Conservation (phyloP, 768 basidiomycete genomes). For the Tylopilus intermedius region DNA sequence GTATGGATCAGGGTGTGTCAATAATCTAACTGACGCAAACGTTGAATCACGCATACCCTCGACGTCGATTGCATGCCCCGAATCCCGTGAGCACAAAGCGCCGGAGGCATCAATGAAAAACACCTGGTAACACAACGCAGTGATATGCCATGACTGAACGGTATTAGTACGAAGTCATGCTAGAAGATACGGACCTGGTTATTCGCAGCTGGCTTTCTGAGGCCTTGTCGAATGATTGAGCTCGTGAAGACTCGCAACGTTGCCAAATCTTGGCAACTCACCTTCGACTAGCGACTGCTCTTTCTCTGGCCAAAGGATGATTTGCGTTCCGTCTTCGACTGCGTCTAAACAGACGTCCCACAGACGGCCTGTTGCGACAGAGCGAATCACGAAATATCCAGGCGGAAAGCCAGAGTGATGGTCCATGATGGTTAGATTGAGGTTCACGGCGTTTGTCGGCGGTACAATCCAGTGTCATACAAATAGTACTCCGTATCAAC, state of each 20-base stretch:
- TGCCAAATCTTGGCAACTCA: conserved; percentile 28
- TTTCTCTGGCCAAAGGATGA: conserved; percentile 67
- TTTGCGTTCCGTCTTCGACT: conserved; percentile 36
- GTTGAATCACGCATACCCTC: conserved; percentile 45
- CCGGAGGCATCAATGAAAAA: conserved; percentile 81
- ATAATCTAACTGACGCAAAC: not conserved
- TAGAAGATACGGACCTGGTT: conserved; percentile 54
- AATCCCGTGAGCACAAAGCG: conserved; percentile 67
- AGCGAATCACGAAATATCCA: conserved; percentile 39
- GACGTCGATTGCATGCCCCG: conserved; percentile 79
- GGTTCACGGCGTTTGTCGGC: not conserved
- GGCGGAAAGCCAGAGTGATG: conserved; percentile 33
- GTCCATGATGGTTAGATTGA: conserved; percentile 6
- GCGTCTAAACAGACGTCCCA: conserved; percentile 33
- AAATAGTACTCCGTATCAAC: too few species aligned
- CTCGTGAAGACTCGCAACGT: not conserved
- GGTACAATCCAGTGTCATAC: not conserved
- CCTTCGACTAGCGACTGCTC: conserved; percentile 78
- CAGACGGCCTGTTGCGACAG: conserved; percentile 31
- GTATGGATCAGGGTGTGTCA: conserved; percentile 8
- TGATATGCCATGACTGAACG: not conserved
- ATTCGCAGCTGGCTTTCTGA: conserved; percentile 62
- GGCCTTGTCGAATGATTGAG: conserved; percentile 38
- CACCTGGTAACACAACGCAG: conserved; percentile 42
- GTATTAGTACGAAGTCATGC: not conserved